Conservation (phyloP, 2,329 filamentous ascomycete genomes). For the Sporothrix humicola region DNA sequence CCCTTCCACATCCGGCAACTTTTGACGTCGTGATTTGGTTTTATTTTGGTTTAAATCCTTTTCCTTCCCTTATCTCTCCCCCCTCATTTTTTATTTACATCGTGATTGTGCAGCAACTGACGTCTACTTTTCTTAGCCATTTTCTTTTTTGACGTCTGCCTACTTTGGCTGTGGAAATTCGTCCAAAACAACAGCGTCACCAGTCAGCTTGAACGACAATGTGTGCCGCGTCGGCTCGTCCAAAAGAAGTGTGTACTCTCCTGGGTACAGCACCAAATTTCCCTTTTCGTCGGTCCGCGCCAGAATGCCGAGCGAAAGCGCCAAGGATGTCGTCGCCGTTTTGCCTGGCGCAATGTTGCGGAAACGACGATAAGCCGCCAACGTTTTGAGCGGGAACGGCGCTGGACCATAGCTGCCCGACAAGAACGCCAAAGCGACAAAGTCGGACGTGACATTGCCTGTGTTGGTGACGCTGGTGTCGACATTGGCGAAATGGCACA, state of each 20-base stretch:
- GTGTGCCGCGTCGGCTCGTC: conserved; percentile 52
- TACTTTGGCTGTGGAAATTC: conserved; percentile 36
- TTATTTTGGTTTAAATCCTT: too few relatives aligned
- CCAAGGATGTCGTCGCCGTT: conserved; percentile 46
- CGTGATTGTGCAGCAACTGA: not conserved
- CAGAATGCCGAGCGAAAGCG: conserved; percentile 55
- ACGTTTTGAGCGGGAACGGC: conserved; percentile 59
- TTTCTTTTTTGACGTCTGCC: too few relatives aligned
- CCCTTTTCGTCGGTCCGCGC: conserved; percentile 57
- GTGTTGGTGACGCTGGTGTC: conserved; percentile 51
- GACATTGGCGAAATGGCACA: conserved; percentile 32
- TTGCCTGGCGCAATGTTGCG: conserved; percentile 46
- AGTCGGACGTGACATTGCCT: conserved; percentile 56
- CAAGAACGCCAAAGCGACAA: conserved; percentile 58
- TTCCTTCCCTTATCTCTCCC: not conserved
- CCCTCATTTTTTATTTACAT: conserved; percentile 1
- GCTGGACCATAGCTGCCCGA: conserved; percentile 52
- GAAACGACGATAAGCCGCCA: conserved; percentile 58
- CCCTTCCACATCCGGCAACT: too few relatives aligned
- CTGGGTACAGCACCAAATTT: conserved; percentile 59
- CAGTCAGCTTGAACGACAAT: conserved; percentile 54
- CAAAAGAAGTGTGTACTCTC: conserved; percentile 55
- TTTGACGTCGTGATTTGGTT: too few relatives aligned
- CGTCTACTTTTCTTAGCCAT: not conserved
- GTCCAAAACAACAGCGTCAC: conserved; percentile 51